Percentiles rank a stretch among this genome's conserved stretches.
These are phyloP conservation scores for Penicillium sp. DNA, from an alignment of 2,329 filamentous ascomycete species.

Conservation along the genomic window DNA sequence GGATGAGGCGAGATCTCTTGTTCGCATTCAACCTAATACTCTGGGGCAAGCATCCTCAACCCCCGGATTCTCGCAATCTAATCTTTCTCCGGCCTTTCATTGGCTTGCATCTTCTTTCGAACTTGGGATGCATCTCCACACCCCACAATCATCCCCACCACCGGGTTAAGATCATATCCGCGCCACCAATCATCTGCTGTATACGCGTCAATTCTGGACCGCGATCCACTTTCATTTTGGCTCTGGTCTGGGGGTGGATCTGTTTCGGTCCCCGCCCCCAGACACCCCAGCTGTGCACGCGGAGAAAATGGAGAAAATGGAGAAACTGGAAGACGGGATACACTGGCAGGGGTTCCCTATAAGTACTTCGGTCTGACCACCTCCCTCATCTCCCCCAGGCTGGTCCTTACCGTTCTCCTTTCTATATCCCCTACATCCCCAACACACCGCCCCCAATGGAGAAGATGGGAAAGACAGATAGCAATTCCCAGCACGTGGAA, in stretches of 20 bases:
- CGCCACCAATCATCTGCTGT: not conserved
- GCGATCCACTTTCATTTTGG: not conserved
- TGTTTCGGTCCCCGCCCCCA: not conserved
- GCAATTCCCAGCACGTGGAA: constrained; percentile 15
- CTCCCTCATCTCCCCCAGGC: not conserved
- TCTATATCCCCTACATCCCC: not conserved
- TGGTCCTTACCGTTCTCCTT: not conserved
- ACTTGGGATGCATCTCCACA: not conserved
- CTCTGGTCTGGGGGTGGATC: not conserved
- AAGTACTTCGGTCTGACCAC: not conserved
- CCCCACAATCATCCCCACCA: not conserved
- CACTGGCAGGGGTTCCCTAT: not conserved
- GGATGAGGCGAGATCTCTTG: too few species aligned
- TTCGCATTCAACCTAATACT: too few species aligned
- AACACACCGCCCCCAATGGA: not conserved
- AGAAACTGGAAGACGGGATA: not conserved
- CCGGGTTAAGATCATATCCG: not conserved
- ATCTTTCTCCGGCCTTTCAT: not conserved
- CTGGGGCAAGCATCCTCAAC: too few species aligned
- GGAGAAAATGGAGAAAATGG: not conserved
- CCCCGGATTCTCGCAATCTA: too few species aligned
- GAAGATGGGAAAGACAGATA: constrained; percentile 13
- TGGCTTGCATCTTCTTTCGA: not conserved
- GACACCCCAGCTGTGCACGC: not conserved
- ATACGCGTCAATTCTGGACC: not conserved